Evolutionary conservation across 1,284 basidiomycete genomes (phyloP).

Genomic region (Tetrapyrgos nigripes): DNA sequence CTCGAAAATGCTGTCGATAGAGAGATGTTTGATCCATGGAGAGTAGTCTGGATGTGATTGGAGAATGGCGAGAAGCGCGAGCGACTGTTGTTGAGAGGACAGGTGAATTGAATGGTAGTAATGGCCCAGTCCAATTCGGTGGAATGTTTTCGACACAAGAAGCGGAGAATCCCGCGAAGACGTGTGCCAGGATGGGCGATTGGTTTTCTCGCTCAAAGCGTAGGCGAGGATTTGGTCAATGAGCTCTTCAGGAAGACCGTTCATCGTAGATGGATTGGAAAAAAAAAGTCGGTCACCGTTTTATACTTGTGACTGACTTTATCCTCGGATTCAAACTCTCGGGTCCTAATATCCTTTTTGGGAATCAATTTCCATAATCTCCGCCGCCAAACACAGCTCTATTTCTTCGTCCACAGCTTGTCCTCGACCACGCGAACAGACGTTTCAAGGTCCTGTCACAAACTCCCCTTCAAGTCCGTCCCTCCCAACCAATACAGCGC

Average conservation of each 20-base stretch:
- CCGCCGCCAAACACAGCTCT: neutral
- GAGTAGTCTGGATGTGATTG: conserved; percentile 30
- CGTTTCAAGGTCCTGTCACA: too few species aligned
- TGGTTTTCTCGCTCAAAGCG: neutral
- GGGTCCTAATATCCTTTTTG: neutral
- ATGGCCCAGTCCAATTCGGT: conserved; percentile 58
- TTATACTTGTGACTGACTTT: too few species aligned
- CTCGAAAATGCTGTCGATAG: conserved; percentile 40
- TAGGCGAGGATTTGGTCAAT: conserved; percentile 7
- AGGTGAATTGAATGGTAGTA: conserved; percentile 57
- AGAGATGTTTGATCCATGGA: conserved; percentile 46
- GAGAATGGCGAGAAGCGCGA: conserved; percentile 47
- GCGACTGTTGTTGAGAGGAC: conserved; percentile 40
- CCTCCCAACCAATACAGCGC: too few species aligned
- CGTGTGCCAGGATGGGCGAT: conserved; percentile 8
- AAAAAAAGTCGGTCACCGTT: neutral
- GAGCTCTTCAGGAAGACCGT: conserved; percentile 16
- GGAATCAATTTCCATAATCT: neutral
- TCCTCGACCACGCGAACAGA: too few species aligned
- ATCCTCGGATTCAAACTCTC: too few species aligned
- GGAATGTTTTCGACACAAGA: conserved; percentile 53
- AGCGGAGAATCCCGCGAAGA: conserved; percentile 44
- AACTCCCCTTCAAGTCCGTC: too few species aligned
- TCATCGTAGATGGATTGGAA: too few species aligned
- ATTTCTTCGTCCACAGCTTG: too few species aligned